Evolutionary conservation across 345 rosid species (phyloP), one percentile per base, ranked within the genome.

Genomic region (Tarenaya hassleriana): DNA sequence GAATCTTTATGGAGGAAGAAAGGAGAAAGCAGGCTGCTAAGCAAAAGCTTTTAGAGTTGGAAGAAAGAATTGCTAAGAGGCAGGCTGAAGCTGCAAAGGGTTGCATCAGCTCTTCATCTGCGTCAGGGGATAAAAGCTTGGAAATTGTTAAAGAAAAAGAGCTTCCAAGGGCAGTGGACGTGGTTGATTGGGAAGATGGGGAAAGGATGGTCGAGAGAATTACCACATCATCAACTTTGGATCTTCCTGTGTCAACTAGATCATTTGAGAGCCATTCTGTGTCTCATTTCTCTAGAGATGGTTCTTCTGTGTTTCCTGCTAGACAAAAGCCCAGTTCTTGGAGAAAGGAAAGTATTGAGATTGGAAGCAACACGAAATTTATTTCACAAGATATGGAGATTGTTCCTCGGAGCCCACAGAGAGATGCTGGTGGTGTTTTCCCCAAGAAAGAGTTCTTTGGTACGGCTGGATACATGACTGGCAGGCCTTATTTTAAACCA

Each of bases 11-110:
- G 84, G 99, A 92, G 73, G 97, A 88, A 64, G 99, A 92, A 71
- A 83, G 99, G 73, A 81, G 99, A 69, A 85, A 83, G 62, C 94
- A 83, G 55, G 94, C 94, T 69, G 97, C 99, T 15, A 88, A 83
- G 69, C 91, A 83, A 52, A 92, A 88, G 73, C 95, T 92, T 61
- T 62, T 92, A 20, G 99, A 92, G 69, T 70, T 92, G 76, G 97
- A 92, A 69, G 89, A 92, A 72, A 83, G 60, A 62, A 92, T 92
- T 41, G 96, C 99, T 16, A 85, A 74, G 76, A 81, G 97, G 75
- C 82, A 74, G 57, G 76, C 79, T 47, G 95, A 78, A 62, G 69
- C 74, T 46, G 66, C 49, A 12, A 80, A 51, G 47, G 66, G 67
- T 56, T 76, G 71, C 56, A 71, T 60, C 57, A 73, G 49, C 61